A percentile compares a stretch with the other conserved stretches of the same genome.
phyloP scores from a whole-genome alignment of 768 basidiomycete species.

The Phaffia australis region DNA sequence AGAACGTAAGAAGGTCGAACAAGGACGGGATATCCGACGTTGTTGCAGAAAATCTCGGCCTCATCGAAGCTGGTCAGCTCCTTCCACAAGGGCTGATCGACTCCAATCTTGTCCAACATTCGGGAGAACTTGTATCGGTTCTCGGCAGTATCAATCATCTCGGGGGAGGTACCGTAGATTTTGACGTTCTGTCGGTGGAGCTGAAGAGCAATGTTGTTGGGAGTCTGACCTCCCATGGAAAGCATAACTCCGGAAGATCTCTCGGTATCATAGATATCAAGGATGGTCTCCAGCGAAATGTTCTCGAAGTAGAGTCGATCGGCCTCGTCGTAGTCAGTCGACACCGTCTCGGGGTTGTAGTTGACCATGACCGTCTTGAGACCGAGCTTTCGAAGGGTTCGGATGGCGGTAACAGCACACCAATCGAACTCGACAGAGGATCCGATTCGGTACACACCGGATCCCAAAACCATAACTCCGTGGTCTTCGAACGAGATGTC shows the following conservation, averaged over 20 bases:
- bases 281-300: conserved; percentile 87
- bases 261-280: conserved; percentile 93
- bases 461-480: conserved; percentile 94
- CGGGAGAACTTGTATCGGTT: conserved; percentile 99
- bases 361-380: conserved; percentile 97
- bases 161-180: conserved; percentile 95
- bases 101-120: conserved; percentile 91
- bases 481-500: conserved; percentile 79
- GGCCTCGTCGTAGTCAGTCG: conserved; percentile 97
- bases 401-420: conserved; percentile 95
- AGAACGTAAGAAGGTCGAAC: conserved; percentile 96
- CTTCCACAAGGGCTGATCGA: conserved; percentile 96
- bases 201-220: conserved; percentile 94
- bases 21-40: conserved; percentile 88
- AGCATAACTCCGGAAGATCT: conserved; percentile 81
- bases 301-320: conserved; percentile 98
- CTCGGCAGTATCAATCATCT: conserved; percentile 99
- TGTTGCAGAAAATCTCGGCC: conserved; percentile 77
- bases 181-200: conserved; percentile 95
- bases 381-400: conserved; percentile 89
- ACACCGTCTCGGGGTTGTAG: conserved; percentile 98
- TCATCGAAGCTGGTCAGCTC: conserved; percentile 85
- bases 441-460: conserved; percentile 96
- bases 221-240: conserved; percentile 97
- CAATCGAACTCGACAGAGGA: conserved; percentile 99